phyloP scores from a whole-genome alignment of 805 yeast genomes.

The Henningerozyma blattae region DNA sequence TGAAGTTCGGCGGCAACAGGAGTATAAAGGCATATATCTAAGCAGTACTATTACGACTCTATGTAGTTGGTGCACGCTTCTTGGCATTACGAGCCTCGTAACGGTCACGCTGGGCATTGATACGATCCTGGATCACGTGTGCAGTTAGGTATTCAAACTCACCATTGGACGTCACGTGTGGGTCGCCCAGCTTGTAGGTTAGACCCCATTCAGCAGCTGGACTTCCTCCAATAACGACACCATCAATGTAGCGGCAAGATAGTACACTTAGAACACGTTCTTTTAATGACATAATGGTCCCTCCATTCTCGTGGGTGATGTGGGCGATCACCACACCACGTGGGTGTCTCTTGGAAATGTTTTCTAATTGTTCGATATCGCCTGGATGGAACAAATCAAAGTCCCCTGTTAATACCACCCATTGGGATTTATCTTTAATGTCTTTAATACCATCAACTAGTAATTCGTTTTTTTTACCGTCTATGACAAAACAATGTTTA shows the following conservation, averaged over 20 bases:
- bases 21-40: no score
- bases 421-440: neutral
- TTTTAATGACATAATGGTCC: conserved; percentile 66
- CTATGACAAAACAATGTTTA: conserved; percentile 45
- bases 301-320: neutral
- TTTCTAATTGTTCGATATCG: conserved; percentile 62
- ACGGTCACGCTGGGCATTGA: conserved; percentile 49
- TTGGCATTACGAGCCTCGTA: conserved; percentile 80
- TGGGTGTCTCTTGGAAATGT: conserved; percentile 19
- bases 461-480: conserved; percentile 27
- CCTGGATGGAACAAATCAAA: conserved; percentile 93
- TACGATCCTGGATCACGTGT: conserved; percentile 62
- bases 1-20: no score
- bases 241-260: conserved; percentile 79
- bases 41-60: no score
- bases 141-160: conserved; percentile 39
- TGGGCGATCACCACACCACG: neutral
- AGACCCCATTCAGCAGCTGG: neutral
- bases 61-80: conserved; percentile 54
- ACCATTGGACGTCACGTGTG: no score
- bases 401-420: conserved; percentile 39
- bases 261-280: conserved; percentile 82
- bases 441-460: conserved; percentile 8
- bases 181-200: no score
- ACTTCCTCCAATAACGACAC: conserved; percentile 37